Base-by-base conservation (phyloP, 371 early-diverging fungal genomes). In the Syncephalis plumigaleata region DNA sequence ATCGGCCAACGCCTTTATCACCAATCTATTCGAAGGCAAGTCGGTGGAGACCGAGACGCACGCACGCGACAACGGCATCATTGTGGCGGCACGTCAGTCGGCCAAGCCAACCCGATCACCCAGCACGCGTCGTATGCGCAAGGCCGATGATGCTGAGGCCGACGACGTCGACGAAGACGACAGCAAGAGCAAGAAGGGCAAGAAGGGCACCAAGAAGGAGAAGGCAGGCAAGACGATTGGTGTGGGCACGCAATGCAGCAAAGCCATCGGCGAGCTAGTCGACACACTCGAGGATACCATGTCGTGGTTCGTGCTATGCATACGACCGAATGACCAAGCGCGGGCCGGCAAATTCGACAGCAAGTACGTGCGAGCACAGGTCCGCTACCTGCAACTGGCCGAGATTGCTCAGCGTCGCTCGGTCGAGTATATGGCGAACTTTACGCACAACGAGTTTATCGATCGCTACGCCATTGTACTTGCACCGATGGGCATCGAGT, bases 261-360 rank as follows among this genome's bases (percentile, higher is more conserved):
- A 72, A 8, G 73, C 84, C 1, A 57, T 90, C 39, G 73, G 78
- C 42, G 86, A 86, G 52, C 64, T 93, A 7, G 63, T 87, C 9
- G 77, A 77, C 23, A 73, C 87, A 5, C 60, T 93, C 26, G 74
- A 76, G 46, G 85, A 85, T 47, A 87, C 93, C 0, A 75, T 78
- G 39, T 66, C 85, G 15, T 93, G 92, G 84, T 83, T 83, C 53
- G 60, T 92, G 45, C 67, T 87, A 56, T 86, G 86, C 62, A 64
- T 95, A 46, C 71, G 77, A 39, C 82, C 86, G 3, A 80, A 83
- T 47, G 82, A 81, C 58, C 64, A 71, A 13, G 71, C 73, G 50
- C 61, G 71, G 50, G 60, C 75, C 25, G 67, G 69, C 37, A 31
- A 31, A 31, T 31, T 31, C 31, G 77, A 77, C 51, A 40, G 51